Evolutionary conservation across 306 rosid genomes (phyloP).

Genomic region (Vicia sativa): DNA sequence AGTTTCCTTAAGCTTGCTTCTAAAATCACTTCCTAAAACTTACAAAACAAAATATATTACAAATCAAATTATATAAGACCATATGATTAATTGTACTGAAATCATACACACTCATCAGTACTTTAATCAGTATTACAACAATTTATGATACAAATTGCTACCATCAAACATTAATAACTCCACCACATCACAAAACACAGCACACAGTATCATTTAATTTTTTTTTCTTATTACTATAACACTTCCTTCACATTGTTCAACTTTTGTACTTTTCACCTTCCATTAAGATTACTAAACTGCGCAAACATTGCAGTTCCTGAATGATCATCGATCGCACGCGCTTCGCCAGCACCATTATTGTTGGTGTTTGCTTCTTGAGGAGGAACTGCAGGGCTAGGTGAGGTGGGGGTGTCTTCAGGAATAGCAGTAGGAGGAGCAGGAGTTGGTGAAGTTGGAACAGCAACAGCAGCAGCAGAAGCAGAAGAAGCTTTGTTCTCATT

Average conservation of each 20-base stretch:
- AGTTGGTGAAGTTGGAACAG: slow-evolving; percentile 22
- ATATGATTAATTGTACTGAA: slow-evolving; percentile 47
- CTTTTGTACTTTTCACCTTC: slow-evolving; percentile 53
- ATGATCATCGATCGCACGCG: slow-evolving; percentile 53
- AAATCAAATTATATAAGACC: slow-evolving; percentile 40
- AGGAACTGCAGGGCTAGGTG: not conserved
- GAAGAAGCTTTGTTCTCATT: slow-evolving; percentile 39
- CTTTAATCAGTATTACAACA: slow-evolving; percentile 8
- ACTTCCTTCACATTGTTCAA: slow-evolving; percentile 23
- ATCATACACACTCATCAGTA: slow-evolving; percentile 4
- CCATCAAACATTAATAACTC: not conserved
- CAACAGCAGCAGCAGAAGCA: not conserved
- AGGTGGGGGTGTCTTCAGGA: not conserved
- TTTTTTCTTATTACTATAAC: not conserved
- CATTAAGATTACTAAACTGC: slow-evolving; percentile 67
- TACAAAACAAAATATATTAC: slow-evolving; percentile 33
- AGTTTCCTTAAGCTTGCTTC: slow-evolving; percentile 5
- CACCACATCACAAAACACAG: not conserved
- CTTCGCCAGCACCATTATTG: slow-evolving; percentile 37
- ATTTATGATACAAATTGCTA: not conserved
- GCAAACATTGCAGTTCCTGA: slow-evolving; percentile 75
- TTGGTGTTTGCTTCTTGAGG: slow-evolving; percentile 27
- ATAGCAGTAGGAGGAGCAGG: not conserved
- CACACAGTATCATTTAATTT: not conserved
- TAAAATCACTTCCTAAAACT: slow-evolving; percentile 9